A percentile compares a stretch with the other conserved stretches of the same genome.
phyloP scores from a whole-genome alignment of 441 rosid genomes.

The Pelargonium australe region DNA sequence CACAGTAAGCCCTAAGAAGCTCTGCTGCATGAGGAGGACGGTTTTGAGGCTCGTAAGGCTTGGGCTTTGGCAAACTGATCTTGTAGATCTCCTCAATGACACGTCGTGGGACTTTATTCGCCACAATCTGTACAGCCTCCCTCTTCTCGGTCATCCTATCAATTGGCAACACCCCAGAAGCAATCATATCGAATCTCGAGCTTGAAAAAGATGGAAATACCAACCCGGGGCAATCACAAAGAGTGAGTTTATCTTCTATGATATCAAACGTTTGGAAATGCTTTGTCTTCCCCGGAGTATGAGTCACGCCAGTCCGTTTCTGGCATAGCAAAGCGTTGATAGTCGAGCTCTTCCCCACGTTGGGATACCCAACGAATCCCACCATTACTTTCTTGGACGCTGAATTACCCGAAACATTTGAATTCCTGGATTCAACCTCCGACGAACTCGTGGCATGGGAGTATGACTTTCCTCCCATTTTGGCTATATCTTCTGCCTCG shows the following conservation, averaged over 20 bases:
- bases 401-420: constrained; percentile 19
- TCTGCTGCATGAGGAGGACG: constrained; percentile 78
- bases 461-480: constrained; percentile 40
- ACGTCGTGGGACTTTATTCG: constrained; percentile 60
- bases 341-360: constrained; percentile 91
- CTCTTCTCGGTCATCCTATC: constrained; percentile 84
- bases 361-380: constrained; percentile 94
- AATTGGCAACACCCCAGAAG: constrained; percentile 88
- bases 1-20: constrained; percentile 59
- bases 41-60: constrained; percentile 63
- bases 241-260: constrained; percentile 65
- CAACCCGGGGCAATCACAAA: constrained; percentile 89
- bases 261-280: constrained; percentile 77
- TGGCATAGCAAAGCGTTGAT: constrained; percentile 91
- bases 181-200: constrained; percentile 84
- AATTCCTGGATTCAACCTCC: constrained; percentile 22
- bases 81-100: constrained; percentile 65
- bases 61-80: constrained; percentile 73
- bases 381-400: constrained; percentile 46
- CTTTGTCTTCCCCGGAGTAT: constrained; percentile 92
- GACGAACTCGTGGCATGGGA: constrained; percentile 25
- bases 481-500: constrained; percentile 68
- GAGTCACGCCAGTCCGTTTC: constrained; percentile 86
- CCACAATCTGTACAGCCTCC: constrained; percentile 82
- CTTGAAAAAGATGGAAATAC: constrained; percentile 93